A percentile compares a stretch with the other conserved stretches of the same genome.
phyloP scores from a whole-genome alignment of 1,139 yeast genomes.

The Debaryomycetaceae sp. region DNA sequence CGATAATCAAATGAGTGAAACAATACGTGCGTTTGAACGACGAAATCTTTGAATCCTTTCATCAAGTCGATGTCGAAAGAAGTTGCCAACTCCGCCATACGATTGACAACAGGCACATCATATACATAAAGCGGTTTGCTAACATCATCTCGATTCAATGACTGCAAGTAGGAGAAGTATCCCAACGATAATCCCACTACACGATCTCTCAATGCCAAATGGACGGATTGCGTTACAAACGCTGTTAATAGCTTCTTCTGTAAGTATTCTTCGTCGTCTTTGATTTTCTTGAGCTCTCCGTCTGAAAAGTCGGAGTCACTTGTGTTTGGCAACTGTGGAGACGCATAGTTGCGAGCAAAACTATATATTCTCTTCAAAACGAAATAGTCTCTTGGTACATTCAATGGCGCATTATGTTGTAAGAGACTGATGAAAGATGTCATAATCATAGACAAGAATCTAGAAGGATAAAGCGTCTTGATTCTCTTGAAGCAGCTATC shows the following conservation, averaged over 20 bases:
- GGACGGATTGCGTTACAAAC: slow-evolving; percentile 44
- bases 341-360: slow-evolving; percentile 62
- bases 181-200: slow-evolving; percentile 22
- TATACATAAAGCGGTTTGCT: slow-evolving; percentile 11
- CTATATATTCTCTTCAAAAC: slow-evolving; percentile 58
- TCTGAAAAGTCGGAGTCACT: slow-evolving; percentile 20
- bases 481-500: slow-evolving; percentile 51
- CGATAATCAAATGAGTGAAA: slow-evolving; percentile 22
- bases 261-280: slow-evolving; percentile 51
- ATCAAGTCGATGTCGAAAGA: slow-evolving; percentile 63
- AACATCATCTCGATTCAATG: slow-evolving; percentile 8
- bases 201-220: slow-evolving; percentile 27
- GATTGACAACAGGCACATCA: slow-evolving; percentile 25
- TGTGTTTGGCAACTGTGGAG: slow-evolving; percentile 42
- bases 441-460: slow-evolving; percentile 66
- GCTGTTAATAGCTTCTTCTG: slow-evolving; percentile 45
- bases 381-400: slow-evolving; percentile 28
- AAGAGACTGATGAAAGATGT: slow-evolving; percentile 52
- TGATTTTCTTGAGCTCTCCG: slow-evolving; percentile 37
- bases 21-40: slow-evolving; percentile 23
- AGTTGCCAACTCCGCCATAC: slow-evolving; percentile 51
- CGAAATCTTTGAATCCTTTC: slow-evolving; percentile 32
- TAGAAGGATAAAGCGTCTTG: slow-evolving; percentile 68
- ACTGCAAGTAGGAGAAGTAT: slow-evolving; percentile 20
- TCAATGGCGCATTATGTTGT: slow-evolving; percentile 30